Percentiles rank a stretch among this genome's conserved stretches.
phyloP scores from a whole-genome alignment of 78 protist species.

The Isochrysis galbana region DNA sequence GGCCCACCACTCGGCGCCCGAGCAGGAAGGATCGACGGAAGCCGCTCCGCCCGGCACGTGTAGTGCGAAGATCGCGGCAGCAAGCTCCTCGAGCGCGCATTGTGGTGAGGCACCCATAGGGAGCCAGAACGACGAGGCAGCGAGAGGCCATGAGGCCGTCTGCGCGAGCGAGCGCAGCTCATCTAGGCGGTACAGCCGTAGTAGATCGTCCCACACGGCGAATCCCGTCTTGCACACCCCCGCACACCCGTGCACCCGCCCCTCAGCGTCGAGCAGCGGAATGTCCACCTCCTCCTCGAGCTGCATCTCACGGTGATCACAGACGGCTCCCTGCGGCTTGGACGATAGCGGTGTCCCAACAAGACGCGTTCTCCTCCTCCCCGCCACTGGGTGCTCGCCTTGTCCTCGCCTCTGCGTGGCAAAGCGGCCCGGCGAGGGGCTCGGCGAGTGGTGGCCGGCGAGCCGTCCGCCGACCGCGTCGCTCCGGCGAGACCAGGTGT shows the following conservation, averaged over 20 bases:
- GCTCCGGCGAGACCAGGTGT: too few species aligned
- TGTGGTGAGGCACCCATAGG: not conserved
- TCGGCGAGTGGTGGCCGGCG: too few species aligned
- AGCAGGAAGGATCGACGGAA: not conserved
- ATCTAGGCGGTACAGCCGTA: not conserved
- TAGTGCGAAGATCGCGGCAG: not conserved
- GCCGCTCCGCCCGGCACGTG: not conserved
- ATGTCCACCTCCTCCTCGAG: not conserved
- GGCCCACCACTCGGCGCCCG: slow-evolving; percentile 15
- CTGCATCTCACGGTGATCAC: too few species aligned
- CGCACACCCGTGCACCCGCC: not conserved
- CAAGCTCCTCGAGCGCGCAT: not conserved
- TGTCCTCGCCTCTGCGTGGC: too few species aligned
- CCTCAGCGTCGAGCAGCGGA: not conserved
- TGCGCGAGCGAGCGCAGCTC: not conserved
- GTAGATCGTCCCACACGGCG: not conserved
- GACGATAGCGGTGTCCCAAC: too few species aligned
- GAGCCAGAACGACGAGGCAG: not conserved
- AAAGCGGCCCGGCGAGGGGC: too few species aligned
- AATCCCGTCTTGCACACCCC: not conserved
- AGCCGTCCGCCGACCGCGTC: too few species aligned
- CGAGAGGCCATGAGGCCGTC: not conserved
- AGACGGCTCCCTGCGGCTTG: too few species aligned
- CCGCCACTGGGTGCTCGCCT: too few species aligned
- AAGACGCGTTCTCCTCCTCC: too few species aligned